A percentile compares a stretch with the other conserved stretches of the same genome.
These are phyloP conservation scores for Angophora floribunda DNA, from an alignment of 345 rosid genomes.

Conservation along the genomic window DNA sequence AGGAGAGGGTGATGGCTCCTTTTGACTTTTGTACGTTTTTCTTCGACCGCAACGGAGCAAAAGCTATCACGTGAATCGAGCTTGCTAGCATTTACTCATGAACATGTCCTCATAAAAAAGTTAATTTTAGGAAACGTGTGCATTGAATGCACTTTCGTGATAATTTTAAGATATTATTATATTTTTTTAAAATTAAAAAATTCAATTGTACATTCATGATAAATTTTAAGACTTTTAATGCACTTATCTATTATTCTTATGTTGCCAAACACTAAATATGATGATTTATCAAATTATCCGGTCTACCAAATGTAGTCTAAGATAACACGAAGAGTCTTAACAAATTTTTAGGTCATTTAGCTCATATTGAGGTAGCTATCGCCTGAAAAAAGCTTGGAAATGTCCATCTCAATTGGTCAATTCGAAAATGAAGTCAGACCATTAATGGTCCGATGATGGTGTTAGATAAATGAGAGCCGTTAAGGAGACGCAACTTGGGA, in stretches of 20 bases:
- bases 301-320: background rate
- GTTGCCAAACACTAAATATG: fast-evolving
- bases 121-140: too few species aligned
- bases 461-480: background rate
- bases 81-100: background rate
- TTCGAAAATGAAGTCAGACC: background rate
- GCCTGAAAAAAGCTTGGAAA: background rate
- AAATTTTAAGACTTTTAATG: too few species aligned
- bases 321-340: background rate
- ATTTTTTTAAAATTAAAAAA: too few species aligned
- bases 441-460: background rate
- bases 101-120: background rate
- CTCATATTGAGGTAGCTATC: too few species aligned
- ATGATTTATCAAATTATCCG: background rate
- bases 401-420: background rate
- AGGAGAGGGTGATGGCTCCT: background rate
- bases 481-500: background rate
- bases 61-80: background rate
- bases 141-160: too few species aligned
- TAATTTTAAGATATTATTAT: too few species aligned
- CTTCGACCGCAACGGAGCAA: background rate
- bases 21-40: background rate
- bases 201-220: too few species aligned
- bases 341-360: too few species aligned
- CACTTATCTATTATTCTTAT: too few species aligned